Percentiles rank a stretch among this genome's conserved stretches.
These are phyloP conservation scores for Erythrophleum fordii DNA, from an alignment of 306 rosid genomes.

Conservation along the genomic window DNA sequence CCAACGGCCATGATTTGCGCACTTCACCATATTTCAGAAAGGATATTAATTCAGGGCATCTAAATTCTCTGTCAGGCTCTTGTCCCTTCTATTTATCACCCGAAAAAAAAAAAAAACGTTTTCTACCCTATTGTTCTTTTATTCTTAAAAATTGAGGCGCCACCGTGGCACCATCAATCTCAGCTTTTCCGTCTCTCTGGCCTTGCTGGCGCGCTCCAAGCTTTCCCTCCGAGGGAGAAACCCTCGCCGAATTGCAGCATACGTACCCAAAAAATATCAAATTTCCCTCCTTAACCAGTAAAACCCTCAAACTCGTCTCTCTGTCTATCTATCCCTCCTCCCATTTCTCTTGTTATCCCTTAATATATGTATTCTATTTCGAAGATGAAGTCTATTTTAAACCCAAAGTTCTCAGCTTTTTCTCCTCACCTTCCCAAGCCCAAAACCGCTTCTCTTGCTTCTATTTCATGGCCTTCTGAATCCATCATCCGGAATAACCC, in stretches of 20 bases:
- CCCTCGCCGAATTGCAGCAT: not conserved
- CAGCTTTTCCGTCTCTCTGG: not conserved
- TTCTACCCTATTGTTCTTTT: no score
- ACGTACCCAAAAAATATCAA: not conserved
- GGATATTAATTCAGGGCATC: no score
- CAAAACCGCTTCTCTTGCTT: slow-evolving; percentile 43
- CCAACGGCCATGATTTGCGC: no score
- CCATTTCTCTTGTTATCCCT: not conserved
- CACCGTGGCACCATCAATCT: not conserved
- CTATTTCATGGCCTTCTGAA: slow-evolving; percentile 45
- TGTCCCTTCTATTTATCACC: not conserved
- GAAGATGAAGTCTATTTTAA: slow-evolving; percentile 64
- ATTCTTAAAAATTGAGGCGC: not conserved
- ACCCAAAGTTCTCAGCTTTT: slow-evolving; percentile 55
- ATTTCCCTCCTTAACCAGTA: not conserved
- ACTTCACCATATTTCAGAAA: no score
- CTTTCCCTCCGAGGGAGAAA: slow-evolving; percentile 5
- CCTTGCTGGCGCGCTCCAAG: not conserved
- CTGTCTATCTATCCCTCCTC: not conserved
- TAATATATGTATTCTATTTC: slow-evolving; percentile 40
- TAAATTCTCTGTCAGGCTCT: not conserved
- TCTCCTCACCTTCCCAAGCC: slow-evolving; percentile 46
- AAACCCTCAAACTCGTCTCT: slow-evolving; percentile 59
- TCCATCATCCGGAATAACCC: slow-evolving; percentile 28
- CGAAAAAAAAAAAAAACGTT: no score